Conservation (phyloP, 2,329 filamentous ascomycete genomes). For the Colletotrichum ledebouriae region DNA sequence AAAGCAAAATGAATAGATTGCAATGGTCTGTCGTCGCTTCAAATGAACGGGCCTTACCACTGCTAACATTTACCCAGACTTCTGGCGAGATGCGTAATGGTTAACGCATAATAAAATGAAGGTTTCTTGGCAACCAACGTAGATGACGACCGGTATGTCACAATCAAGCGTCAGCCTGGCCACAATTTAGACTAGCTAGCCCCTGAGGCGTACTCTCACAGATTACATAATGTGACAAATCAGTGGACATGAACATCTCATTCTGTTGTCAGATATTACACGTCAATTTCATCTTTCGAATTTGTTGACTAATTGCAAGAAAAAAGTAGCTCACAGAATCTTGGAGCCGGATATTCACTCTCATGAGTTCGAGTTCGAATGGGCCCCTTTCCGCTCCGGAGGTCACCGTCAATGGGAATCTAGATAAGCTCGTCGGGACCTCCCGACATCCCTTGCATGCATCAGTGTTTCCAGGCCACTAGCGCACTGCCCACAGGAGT, state of each 20-base stretch:
- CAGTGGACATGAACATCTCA: too few relatives aligned
- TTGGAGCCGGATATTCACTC: too few relatives aligned
- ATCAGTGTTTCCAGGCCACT: constrained; percentile 1
- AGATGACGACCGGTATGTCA: neutral
- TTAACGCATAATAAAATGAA: neutral
- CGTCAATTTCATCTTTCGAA: too few relatives aligned
- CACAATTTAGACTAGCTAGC: too few relatives aligned
- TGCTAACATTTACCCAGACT: constrained; percentile 31
- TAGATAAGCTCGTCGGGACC: constrained; percentile 15
- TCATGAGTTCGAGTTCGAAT: neutral
- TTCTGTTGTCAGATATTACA: too few relatives aligned
- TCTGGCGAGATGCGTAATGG: neutral
- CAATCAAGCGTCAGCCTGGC: too few relatives aligned
- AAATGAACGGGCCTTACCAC: constrained; percentile 32
- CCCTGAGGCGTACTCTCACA: too few relatives aligned
- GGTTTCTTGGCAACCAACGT: neutral
- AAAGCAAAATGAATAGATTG: constrained; percentile 30
- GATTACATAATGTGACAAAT: too few relatives aligned
- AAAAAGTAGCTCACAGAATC: too few relatives aligned
- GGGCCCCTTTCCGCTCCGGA: neutral
- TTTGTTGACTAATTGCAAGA: too few relatives aligned
- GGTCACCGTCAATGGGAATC: neutral
- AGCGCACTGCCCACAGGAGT: neutral
- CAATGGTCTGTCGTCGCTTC: constrained; percentile 40
- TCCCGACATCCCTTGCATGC: constrained; percentile 19